Conservation (phyloP, 2,329 filamentous ascomycete genomes). For the Apiospora rasikravindrae region DNA sequence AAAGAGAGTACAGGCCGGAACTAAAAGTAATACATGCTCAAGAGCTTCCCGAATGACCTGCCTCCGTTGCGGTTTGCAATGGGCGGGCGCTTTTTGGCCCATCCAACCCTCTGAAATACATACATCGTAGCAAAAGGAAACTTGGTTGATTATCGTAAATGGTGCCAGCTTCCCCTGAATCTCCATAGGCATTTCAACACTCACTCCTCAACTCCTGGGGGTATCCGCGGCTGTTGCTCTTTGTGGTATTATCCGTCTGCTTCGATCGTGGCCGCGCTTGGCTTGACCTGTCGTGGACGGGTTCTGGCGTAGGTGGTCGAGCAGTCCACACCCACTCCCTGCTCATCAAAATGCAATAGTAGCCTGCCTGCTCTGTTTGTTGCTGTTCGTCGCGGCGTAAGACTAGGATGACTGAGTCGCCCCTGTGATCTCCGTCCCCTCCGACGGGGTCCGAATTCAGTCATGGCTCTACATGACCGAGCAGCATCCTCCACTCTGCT, state of each 20-base stretch:
- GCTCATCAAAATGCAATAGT: slow-evolving; percentile 18
- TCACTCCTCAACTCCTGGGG: slow-evolving; percentile 20
- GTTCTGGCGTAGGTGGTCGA: slow-evolving; percentile 12
- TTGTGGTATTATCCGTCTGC: slow-evolving; percentile 24
- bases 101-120: slow-evolving; percentile 30
- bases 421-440: slow-evolving; percentile 71
- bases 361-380: slow-evolving; percentile 9
- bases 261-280: not conserved
- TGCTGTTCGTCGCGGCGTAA: slow-evolving; percentile 18
- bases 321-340: slow-evolving; percentile 15
- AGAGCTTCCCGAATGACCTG: slow-evolving; percentile 37
- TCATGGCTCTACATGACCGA: slow-evolving; percentile 76
- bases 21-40: slow-evolving; percentile 56
- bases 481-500: slow-evolving; percentile 92
- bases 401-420: slow-evolving; percentile 5
- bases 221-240: slow-evolving; percentile 20
- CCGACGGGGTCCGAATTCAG: not conserved
- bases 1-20: slow-evolving; percentile 44
- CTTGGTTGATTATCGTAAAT: slow-evolving; percentile 41
- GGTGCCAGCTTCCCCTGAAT: slow-evolving; percentile 16
- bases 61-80: slow-evolving; percentile 37
- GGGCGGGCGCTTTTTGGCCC: slow-evolving; percentile 31
- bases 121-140: slow-evolving; percentile 24
- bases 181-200: slow-evolving; percentile 18
- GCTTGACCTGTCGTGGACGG: slow-evolving; percentile 7